Evolutionary conservation across 2,329 filamentous ascomycete species (phyloP).

Genomic region (Sporothrix mexicana): DNA sequence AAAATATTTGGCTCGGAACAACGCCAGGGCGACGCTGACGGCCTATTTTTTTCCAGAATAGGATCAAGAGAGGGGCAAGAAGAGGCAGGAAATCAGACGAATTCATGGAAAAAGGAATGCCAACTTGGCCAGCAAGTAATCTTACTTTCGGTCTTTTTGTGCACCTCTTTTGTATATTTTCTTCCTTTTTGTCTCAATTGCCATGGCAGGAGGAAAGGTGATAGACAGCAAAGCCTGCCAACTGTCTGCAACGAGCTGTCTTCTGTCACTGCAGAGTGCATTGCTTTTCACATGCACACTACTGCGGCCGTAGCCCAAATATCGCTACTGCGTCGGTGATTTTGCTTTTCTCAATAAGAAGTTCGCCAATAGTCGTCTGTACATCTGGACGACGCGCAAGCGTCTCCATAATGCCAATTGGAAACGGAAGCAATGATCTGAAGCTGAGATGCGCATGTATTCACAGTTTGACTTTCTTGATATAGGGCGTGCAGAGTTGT

Average conservation of each 20-base stretch:
- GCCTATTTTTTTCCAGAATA: neutral
- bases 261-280: conserved; percentile 1
- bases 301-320: conserved; percentile 15
- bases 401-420: neutral
- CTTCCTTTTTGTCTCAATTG: neutral
- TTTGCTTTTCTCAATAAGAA: neutral
- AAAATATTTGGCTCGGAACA: conserved; percentile 2
- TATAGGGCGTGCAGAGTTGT: no score
- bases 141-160: neutral
- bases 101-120: neutral
- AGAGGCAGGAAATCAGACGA: neutral
- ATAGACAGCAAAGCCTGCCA: conserved; percentile 11
- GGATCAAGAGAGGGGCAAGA: neutral
- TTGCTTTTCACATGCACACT: conserved; percentile 20
- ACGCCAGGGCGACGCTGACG: neutral
- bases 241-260: neutral
- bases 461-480: neutral
- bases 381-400: neutral
- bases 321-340: neutral
- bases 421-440: no score
- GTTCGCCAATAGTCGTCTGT: neutral
- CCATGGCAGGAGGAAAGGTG: neutral
- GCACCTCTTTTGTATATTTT: neutral
- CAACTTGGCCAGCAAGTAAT: no score
- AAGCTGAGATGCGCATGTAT: neutral